Conservation (phyloP, 2,329 filamentous ascomycete genomes). For the Cordyceps pruinosa region DNA sequence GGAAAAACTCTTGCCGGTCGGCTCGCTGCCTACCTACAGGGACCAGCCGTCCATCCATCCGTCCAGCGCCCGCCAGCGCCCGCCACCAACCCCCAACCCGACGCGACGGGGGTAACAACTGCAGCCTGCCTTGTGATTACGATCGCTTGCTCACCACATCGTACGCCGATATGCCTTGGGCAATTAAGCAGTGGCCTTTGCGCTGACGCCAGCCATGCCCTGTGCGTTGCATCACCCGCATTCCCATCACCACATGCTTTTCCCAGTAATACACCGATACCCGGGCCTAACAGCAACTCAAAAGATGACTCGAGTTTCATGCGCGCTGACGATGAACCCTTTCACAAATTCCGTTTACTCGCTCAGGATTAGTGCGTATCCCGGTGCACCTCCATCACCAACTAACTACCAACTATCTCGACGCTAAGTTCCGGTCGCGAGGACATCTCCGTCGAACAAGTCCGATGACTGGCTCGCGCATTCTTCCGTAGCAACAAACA, state of each 20-base stretch:
- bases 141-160: not conserved
- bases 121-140: not conserved
- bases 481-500: not conserved
- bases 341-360: slow-evolving; percentile 1
- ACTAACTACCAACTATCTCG: not conserved
- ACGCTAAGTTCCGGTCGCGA: not conserved
- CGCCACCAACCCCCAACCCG: not conserved
- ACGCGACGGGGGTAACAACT: not conserved
- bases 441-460: not conserved
- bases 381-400: not conserved
- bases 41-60: too few species aligned
- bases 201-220: slow-evolving; percentile 5
- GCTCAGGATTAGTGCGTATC: not conserved
- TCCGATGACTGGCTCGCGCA: slow-evolving; percentile 3
- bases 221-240: slow-evolving; percentile 9
- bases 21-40: not conserved
- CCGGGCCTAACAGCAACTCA: not conserved
- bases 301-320: slow-evolving; percentile 5
- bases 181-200: not conserved
- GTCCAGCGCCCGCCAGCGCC: too few species aligned
- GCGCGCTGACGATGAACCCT: not conserved
- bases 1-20: not conserved
- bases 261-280: not conserved
- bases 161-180: not conserved
- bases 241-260: slow-evolving; percentile 2